Evolutionary conservation across 2,329 filamentous ascomycete genomes (phyloP), one percentile per base, ranked within the genome.

Genomic region (Teratosphaeria epicoccoides): DNA sequence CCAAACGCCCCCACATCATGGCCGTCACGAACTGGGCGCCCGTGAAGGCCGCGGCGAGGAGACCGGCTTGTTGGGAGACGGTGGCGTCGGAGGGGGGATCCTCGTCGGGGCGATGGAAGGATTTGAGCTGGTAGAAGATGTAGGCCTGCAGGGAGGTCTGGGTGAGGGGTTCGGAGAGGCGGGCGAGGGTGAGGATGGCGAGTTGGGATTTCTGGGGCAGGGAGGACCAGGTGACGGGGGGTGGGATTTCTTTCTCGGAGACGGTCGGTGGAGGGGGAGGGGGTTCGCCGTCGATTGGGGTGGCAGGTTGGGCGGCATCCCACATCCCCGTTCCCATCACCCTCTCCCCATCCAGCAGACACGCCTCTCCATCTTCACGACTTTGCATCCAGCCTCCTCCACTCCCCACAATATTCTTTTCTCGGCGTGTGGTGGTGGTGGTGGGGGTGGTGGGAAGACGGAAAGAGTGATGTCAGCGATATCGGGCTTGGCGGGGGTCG

Each of bases 61-160:
- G 71, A 37, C 88, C 88, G 1, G 86, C 85, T 66, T 93, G 88
- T 20, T 78, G 76, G 0, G 88, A 81, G 58, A 95, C 89, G 1
- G 78, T 81, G 1, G 76, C 76, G 50, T 83, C 77, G 22, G 69
- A 74, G 2, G 75, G 74, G 23, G 86, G 76, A 7, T 55, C 33
- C 24, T 53, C 57, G 29, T 56, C 47, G 11, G 59, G 49, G 1
- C 44, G 26, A 6, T 57, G 55, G 60, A 95, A 91, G 53, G 84
- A 91, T 59, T 81, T 82, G n/a, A 95, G 78, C 67, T 93, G 87
- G 68, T 91, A 94, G 70, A 88, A 94, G 74, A 94, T 82, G 68
- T 94, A 94, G 1, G 85, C 79, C 68, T 85, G 79, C 7, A 89
- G 68, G 11, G 83, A 87, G 0, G 86, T 89, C 63, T 93, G 86